A percentile compares a stretch with the other conserved stretches of the same genome.
phyloP scores from a whole-genome alignment of 2,329 filamentous ascomycete genomes.

The Colletotrichum theobromicola region DNA sequence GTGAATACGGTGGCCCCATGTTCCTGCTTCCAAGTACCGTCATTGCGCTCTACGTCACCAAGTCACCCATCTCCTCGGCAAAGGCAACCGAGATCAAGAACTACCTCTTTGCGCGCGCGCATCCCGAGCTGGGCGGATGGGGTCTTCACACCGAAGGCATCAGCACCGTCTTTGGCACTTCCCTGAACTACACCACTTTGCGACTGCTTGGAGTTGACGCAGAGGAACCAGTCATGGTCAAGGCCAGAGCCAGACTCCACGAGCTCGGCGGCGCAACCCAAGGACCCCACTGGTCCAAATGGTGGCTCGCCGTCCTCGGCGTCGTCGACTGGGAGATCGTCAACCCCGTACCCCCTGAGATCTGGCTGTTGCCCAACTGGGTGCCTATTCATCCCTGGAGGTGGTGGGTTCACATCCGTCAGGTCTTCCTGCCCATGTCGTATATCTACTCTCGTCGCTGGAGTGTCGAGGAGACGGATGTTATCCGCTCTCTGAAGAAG shows the following conservation, averaged over 20 bases:
- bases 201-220: conserved; percentile 83
- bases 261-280: conserved; percentile 84
- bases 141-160: conserved; percentile 94
- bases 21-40: conserved; percentile 89
- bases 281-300: conserved; percentile 95
- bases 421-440: conserved; percentile 92
- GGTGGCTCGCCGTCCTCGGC: conserved; percentile 87
- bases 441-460: conserved; percentile 87
- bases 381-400: conserved; percentile 88
- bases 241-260: conserved; percentile 82
- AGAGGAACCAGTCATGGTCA: conserved; percentile 84
- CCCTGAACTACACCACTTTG: conserved; percentile 84
- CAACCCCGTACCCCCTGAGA: conserved; percentile 90
- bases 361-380: conserved; percentile 94
- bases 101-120: conserved; percentile 85
- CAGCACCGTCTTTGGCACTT: conserved; percentile 88
- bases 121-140: conserved; percentile 94
- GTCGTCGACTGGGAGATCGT: conserved; percentile 90
- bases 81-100: conserved; percentile 89
- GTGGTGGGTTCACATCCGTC: conserved; percentile 99
- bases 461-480: conserved; percentile 75
- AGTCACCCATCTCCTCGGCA: conserved; percentile 81
- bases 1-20: conserved; percentile 97
- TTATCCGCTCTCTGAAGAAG: conserved; percentile 75
- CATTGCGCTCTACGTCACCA: conserved; percentile 86